Evolutionary conservation across 805 yeast species (phyloP).

Genomic region (Candida tammaniensis): DNA sequence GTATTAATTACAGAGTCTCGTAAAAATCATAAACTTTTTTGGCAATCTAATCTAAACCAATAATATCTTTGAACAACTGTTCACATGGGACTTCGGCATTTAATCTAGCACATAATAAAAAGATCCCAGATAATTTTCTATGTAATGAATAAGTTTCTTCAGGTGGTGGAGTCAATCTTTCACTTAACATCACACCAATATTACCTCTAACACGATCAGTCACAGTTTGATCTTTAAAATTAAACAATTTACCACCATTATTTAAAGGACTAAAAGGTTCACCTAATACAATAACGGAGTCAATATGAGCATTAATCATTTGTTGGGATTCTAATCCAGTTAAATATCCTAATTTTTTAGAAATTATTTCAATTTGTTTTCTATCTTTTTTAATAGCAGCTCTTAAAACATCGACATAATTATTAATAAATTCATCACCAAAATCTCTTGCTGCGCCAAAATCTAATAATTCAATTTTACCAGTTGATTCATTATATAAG

Average conservation of each 20-base stretch:
- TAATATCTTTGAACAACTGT: constrained; percentile 69
- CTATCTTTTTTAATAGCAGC: constrained; percentile 74
- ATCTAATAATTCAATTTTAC: constrained; percentile 81
- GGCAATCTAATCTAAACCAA: too few species aligned
- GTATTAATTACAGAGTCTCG: too few species aligned
- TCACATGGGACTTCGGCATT: constrained; percentile 81
- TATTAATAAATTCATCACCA: constrained; percentile 59
- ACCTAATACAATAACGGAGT: constrained; percentile 84
- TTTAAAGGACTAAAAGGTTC: constrained; percentile 77
- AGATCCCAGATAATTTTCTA: constrained; percentile 92
- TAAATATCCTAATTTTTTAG: constrained; percentile 76
- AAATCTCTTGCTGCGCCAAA: constrained; percentile 94
- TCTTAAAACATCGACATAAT: constrained; percentile 69
- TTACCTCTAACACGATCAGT: constrained; percentile 90
- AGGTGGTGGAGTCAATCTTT: constrained; percentile 94
- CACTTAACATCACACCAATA: constrained; percentile 84
- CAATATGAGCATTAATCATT: constrained; percentile 91
- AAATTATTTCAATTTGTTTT: constrained; percentile 57
- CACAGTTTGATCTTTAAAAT: constrained; percentile 82
- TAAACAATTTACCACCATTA: constrained; percentile 52
- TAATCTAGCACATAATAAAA: constrained; percentile 81
- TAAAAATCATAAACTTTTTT: too few species aligned
- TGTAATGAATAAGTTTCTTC: constrained; percentile 98
- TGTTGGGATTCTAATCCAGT: constrained; percentile 86
- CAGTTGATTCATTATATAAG: constrained; percentile 68